Base-by-base conservation (phyloP, 2,329 filamentous ascomycete genomes). In the Aspergillus sp. region DNA sequence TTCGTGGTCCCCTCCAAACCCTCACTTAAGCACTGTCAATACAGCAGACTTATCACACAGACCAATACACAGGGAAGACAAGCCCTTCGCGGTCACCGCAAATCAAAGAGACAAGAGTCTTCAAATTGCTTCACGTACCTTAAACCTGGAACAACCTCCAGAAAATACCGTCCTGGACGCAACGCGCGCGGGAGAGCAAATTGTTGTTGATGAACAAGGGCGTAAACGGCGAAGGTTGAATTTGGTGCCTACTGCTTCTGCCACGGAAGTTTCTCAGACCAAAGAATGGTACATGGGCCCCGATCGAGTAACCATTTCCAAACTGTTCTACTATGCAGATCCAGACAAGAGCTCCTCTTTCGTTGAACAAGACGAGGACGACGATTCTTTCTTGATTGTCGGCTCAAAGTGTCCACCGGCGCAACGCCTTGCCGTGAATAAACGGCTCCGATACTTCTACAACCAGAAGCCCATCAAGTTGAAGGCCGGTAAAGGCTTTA, bases 311-410 rank as follows among this genome's bases (percentile, higher is more conserved):
- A 58, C 64, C 20, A 61, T 72, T 4, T 67, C 75, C 45, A 64
- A 72, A 45, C 51, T 79, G 4, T 79, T 79, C 59, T 79, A 78
- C 52, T 54, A 70, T 51, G 59, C 67, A 45, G 50, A 70, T 5
- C 6, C 14, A 5, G 34, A 38, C n/a, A 16, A 17, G 6, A 17
- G 14, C 7, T 5, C 34, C 25, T 29, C 25, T n/a, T n/a, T n/a
- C 25, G 7, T 3, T 29, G 25, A 29, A 29, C 32, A 59, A 23
- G 58, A 58, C 20, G 64, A 69, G 25, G 54, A 64, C 11, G 59
- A 65, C n/a, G 61, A 65, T 9, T 54, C 51, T 47, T 67, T 65
- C 53, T 50, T 60, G 17, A 45, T 69, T 10, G 41, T 60, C n/a
- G 52, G 59, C 11, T 57, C 63, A 4, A 52, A 55, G 25, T 47